Percentiles rank a stretch among this genome's conserved stretches.
These are phyloP conservation scores for Plasmodiophora brassicae DNA, from an alignment of 208 protist genomes.

Conservation along the genomic window DNA sequence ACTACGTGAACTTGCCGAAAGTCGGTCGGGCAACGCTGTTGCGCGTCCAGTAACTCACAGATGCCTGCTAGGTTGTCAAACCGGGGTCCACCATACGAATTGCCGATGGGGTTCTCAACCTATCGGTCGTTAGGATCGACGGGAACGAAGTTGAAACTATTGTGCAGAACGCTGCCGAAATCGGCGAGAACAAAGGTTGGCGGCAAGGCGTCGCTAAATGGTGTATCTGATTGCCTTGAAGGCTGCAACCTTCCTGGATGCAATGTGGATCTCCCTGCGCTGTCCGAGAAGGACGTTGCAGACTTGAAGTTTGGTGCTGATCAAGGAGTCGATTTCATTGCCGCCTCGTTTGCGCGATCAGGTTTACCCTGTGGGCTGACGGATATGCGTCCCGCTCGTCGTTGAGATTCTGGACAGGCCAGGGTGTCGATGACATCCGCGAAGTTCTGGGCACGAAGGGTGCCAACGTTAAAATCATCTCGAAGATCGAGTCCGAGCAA, in stretches of 20 bases:
- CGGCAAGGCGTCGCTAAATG: not conserved
- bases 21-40: constrained; percentile 61
- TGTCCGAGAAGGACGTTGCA: constrained; percentile 68
- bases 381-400: constrained; percentile 14
- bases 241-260: constrained; percentile 42
- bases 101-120: constrained; percentile 88
- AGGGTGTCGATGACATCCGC: constrained; percentile 32
- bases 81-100: constrained; percentile 81
- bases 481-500: constrained; percentile 98
- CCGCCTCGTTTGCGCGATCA: constrained; percentile 93
- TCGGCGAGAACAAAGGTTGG: constrained; percentile 49
- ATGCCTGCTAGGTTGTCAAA: constrained; percentile 51
- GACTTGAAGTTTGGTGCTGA: constrained; percentile 87
- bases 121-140: constrained; percentile 64
- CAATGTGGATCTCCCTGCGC: constrained; percentile 41
- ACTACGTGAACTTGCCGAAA: constrained; percentile 59
- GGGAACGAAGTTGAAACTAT: constrained; percentile 39
- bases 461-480: constrained; percentile 77
- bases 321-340: constrained; percentile 94
- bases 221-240: not conserved
- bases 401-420: not conserved
- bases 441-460: not conserved
- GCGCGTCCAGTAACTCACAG: constrained; percentile 9
- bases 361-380: not conserved
- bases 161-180: constrained; percentile 54